Evolutionary conservation across 2,329 filamentous ascomycete species (phyloP).

Genomic region (Colletotrichum graminicola): DNA sequence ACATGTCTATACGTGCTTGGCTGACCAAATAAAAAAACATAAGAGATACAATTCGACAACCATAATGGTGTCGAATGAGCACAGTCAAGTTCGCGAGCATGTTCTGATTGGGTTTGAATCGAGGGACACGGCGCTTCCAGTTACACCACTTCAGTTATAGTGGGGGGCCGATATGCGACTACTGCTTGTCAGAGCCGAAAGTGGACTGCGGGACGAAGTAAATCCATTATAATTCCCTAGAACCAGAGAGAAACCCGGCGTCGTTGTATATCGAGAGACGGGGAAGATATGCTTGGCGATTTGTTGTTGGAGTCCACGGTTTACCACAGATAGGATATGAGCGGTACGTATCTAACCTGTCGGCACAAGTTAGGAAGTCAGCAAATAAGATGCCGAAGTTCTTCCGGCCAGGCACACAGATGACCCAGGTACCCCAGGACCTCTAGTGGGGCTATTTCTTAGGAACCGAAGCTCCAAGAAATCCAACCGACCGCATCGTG

Average conservation of each 20-base stretch:
- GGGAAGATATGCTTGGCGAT: background rate
- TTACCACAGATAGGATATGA: conserved; percentile 1
- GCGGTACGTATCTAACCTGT: background rate
- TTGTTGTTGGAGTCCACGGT: background rate
- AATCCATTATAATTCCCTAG: background rate
- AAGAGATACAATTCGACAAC: background rate
- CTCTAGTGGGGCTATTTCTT: conserved; percentile 39
- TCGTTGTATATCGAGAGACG: background rate
- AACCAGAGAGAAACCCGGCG: background rate
- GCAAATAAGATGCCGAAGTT: conserved; percentile 20
- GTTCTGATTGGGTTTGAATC: conserved; percentile 3
- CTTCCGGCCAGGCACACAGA: conserved; percentile 17
- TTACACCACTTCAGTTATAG: conserved; percentile 13
- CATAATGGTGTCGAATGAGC: background rate
- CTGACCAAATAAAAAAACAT: background rate
- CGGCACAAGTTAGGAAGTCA: background rate
- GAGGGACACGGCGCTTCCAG: background rate
- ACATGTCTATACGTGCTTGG: background rate
- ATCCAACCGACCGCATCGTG: conserved; percentile 33
- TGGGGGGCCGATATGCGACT: background rate
- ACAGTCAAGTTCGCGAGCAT: background rate
- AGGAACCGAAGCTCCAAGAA: conserved; percentile 37
- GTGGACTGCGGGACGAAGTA: background rate
- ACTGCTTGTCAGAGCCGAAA: background rate
- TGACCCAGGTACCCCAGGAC: conserved; percentile 26